These are phyloP conservation scores for Mytilinidion resinicola DNA, from an alignment of 495 filamentous ascomycete genomes.

Conservation along the genomic window DNA sequence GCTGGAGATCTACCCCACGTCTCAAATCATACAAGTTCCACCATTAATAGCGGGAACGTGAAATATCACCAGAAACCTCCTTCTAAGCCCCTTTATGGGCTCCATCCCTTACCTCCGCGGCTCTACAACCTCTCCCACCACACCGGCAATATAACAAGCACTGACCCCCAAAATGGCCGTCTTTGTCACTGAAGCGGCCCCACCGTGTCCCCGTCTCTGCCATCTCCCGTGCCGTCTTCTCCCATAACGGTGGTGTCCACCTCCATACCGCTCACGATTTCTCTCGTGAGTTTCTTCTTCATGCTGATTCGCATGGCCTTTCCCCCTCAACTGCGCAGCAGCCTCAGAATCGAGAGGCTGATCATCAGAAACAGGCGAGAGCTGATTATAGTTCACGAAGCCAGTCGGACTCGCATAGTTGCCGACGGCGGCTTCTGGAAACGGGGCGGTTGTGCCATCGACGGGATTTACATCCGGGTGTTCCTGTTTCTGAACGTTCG, in stretches of 20 bases:
- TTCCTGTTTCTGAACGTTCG: background rate
- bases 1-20: too few relatives aligned
- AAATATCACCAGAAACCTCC: background rate
- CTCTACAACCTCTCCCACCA: constrained; percentile 10
- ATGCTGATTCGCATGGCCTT: background rate
- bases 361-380: background rate
- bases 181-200: constrained; percentile 8
- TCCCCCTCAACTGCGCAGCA: background rate
- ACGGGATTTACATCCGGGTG: constrained; percentile 24
- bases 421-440: constrained; percentile 8
- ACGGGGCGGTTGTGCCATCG: constrained; percentile 21
- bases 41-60: too few relatives aligned
- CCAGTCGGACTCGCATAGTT: constrained; percentile 28
- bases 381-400: constrained; percentile 27
- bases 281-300: background rate
- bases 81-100: background rate
- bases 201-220: background rate
- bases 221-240: background rate
- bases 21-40: too few relatives aligned
- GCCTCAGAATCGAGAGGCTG: background rate
- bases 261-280: background rate
- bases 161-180: constrained; percentile 14
- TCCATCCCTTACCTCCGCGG: background rate
- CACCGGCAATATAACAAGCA: constrained; percentile 18
- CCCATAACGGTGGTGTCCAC: background rate